Conservation (phyloP, 345 rosid species). For the Kandelia obovata region DNA sequence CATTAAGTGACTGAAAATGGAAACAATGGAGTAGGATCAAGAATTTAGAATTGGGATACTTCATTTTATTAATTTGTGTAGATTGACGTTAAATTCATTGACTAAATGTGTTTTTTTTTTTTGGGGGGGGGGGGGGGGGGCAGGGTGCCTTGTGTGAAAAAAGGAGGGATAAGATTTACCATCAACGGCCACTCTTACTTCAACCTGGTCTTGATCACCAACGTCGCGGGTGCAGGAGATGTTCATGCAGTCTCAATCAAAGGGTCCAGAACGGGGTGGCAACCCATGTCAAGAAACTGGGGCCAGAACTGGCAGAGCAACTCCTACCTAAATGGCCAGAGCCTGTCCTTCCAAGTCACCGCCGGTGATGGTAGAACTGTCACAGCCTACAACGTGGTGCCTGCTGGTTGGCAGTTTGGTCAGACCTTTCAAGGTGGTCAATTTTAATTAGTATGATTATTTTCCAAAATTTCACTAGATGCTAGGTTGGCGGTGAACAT, state of each 20-base stretch:
- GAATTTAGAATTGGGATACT: too few relatives aligned
- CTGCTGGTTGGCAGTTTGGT: conserved; percentile 54
- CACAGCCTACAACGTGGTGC: conserved; percentile 45
- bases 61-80: too few relatives aligned
- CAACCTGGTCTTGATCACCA: conserved; percentile 51
- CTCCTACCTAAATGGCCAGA: conserved; percentile 44
- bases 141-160: conserved; percentile 49
- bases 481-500: too few relatives aligned
- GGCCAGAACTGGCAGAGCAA: conserved; percentile 67
- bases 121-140: background rate
- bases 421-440: conserved; percentile 53
- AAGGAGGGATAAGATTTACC: conserved; percentile 52
- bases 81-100: too few relatives aligned
- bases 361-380: conserved; percentile 44
- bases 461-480: too few relatives aligned
- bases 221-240: conserved; percentile 62
- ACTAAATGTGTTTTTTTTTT: background rate
- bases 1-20: too few relatives aligned
- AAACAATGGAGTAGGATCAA: too few relatives aligned
- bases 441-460: conserved; percentile 24
- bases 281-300: conserved; percentile 58
- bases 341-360: conserved; percentile 49
- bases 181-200: conserved; percentile 52
- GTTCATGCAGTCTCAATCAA: conserved; percentile 44
- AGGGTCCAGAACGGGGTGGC: conserved; percentile 55